Conservation (phyloP, 2,329 filamentous ascomycete species). For the Ophiostoma sp. region DNA sequence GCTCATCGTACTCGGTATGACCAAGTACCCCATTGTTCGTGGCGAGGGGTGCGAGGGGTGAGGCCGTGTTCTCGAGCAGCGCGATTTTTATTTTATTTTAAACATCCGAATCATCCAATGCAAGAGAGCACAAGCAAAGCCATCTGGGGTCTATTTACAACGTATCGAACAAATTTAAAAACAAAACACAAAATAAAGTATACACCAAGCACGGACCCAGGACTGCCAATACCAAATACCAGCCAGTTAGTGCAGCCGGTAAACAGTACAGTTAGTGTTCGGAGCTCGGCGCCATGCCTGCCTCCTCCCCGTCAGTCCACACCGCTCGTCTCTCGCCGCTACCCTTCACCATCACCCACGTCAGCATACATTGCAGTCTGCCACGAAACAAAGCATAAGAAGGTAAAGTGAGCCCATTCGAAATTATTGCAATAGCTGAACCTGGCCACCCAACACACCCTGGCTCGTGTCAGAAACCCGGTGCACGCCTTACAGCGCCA, state of each 20-base stretch:
- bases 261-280: neutral
- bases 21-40: neutral
- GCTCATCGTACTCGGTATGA: no score
- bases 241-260: no score
- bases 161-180: neutral
- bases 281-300: neutral
- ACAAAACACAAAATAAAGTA: neutral
- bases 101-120: neutral
- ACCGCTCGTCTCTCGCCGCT: neutral
- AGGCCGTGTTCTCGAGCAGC: no score
- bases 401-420: neutral
- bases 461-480: neutral
- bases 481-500: no score
- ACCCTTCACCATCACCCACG: neutral
- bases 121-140: neutral
- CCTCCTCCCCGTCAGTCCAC: neutral
- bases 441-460: neutral
- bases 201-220: neutral
- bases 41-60: neutral
- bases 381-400: no score
- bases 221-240: neutral
- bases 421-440: neutral
- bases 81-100: neutral
- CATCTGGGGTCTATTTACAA: slow-evolving; percentile 10
- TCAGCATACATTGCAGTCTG: neutral